A percentile compares a stretch with the other conserved stretches of the same genome.
These are phyloP conservation scores for Irpex lacteus DNA, from an alignment of 1,284 basidiomycete species.

Conservation along the genomic window DNA sequence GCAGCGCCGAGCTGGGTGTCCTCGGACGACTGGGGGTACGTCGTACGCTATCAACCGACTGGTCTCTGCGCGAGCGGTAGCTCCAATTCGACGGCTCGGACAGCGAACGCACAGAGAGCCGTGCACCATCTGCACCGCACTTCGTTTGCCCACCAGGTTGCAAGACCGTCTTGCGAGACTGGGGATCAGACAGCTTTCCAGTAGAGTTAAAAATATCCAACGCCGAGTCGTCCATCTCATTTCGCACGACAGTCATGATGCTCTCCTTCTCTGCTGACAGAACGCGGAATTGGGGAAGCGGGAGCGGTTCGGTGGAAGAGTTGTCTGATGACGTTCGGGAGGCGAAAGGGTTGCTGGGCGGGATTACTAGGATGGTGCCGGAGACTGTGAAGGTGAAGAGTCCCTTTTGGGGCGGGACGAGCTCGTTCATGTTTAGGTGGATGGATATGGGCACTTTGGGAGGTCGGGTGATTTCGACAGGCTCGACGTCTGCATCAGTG, in stretches of 20 bases:
- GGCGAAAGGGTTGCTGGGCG: conserved; percentile 30
- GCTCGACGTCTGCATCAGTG: conserved; percentile 24
- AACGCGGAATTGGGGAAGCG: conserved; percentile 66
- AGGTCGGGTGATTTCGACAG: conserved; percentile 25
- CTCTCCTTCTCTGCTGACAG: conserved; percentile 61
- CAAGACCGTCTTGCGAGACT: conserved; percentile 58
- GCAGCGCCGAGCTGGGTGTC: conserved; percentile 25
- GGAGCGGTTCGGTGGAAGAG: conserved; percentile 42
- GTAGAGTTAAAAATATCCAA: conserved; percentile 62
- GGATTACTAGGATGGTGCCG: conserved; percentile 60
- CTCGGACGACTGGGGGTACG: conserved; percentile 32
- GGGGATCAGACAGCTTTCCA: conserved; percentile 55
- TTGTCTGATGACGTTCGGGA: conserved; percentile 18
- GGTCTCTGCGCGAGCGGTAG: conserved; percentile 17
- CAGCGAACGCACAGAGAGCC: conserved; percentile 46
- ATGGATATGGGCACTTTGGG: conserved; percentile 63
- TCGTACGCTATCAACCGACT: conserved; percentile 19
- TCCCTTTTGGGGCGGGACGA: conserved; percentile 61
- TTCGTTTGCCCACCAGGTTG: conserved; percentile 55
- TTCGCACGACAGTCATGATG: conserved; percentile 51
- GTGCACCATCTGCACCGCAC: conserved; percentile 55
- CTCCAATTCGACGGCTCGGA: conserved; percentile 14
- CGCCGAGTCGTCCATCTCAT: conserved; percentile 46
- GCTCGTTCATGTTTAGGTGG: conserved; percentile 76
- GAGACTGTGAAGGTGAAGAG: conserved; percentile 62